Evolutionary conservation across 2,329 filamentous ascomycete genomes (phyloP).

Genomic region (Aspergillus sp.): DNA sequence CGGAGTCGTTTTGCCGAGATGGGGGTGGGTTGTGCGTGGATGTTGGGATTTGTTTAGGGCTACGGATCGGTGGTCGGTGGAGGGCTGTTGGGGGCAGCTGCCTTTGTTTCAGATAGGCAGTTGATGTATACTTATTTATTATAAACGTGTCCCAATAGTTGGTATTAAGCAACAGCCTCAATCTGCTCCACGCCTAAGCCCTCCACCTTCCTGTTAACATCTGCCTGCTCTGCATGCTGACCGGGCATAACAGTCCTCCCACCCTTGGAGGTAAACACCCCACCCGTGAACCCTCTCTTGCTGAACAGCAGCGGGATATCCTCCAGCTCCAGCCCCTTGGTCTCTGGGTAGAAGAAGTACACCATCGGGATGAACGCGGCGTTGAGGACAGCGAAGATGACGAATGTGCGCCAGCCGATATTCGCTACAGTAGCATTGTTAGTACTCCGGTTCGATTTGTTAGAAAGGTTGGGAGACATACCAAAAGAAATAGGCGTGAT

Average conservation of each 20-base stretch:
- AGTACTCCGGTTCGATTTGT: slow-evolving; percentile 16
- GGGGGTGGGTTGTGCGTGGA: slow-evolving; percentile 24
- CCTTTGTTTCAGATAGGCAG: neutral
- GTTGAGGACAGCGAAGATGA: slow-evolving; percentile 28
- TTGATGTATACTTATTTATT: neutral
- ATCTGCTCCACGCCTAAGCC: slow-evolving; percentile 1
- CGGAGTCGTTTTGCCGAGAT: slow-evolving; percentile 28
- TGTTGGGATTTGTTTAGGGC: slow-evolving; percentile 27
- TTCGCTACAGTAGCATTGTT: slow-evolving; percentile 28
- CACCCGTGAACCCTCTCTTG: slow-evolving; percentile 19
- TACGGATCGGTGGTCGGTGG: too few relatives aligned
- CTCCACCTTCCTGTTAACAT: slow-evolving; percentile 19
- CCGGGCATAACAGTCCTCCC: slow-evolving; percentile 20
- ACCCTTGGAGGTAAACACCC: slow-evolving; percentile 19
- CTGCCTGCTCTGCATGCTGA: slow-evolving; percentile 19
- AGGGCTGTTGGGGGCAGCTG: slow-evolving; percentile 21
- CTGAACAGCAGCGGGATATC: slow-evolving; percentile 48
- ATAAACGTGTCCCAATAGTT: too few relatives aligned
- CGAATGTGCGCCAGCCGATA: slow-evolving; percentile 31
- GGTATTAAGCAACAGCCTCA: neutral
- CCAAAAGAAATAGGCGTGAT: slow-evolving; percentile 27
- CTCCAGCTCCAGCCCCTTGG: slow-evolving; percentile 63
- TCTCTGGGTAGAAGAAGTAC: slow-evolving; percentile 66
- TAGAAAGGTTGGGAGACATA: slow-evolving; percentile 1
- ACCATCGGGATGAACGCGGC: slow-evolving; percentile 50